These are phyloP conservation scores for Debaryomyces sp. DNA, from an alignment of 1,139 yeast species.

Conservation along the genomic window DNA sequence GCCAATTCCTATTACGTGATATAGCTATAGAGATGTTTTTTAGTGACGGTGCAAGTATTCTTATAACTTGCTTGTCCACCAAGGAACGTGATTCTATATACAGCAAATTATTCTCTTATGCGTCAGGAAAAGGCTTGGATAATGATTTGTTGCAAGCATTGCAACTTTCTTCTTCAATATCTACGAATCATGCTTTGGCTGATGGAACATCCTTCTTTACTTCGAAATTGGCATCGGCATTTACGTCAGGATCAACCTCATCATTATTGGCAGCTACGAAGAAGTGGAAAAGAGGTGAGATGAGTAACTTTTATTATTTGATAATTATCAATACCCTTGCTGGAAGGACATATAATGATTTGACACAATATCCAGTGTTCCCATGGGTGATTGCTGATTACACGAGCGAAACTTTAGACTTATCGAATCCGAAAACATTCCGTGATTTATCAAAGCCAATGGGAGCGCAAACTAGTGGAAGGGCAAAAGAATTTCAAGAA, in stretches of 20 bases:
- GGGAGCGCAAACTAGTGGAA: slow-evolving; percentile 74
- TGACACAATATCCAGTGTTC: slow-evolving; percentile 86
- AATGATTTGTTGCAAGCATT: slow-evolving; percentile 55
- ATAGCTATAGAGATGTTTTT: slow-evolving; percentile 79
- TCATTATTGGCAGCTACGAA: slow-evolving; percentile 57
- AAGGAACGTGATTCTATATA: slow-evolving; percentile 60
- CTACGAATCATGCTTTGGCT: slow-evolving; percentile 14
- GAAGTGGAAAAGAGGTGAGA: slow-evolving; percentile 73
- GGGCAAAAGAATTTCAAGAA: slow-evolving; percentile 66
- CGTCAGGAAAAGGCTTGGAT: slow-evolving; percentile 52
- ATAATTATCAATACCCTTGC: slow-evolving; percentile 81
- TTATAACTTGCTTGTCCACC: slow-evolving; percentile 57
- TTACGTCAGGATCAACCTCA: slow-evolving; percentile 24
- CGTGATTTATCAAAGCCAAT: slow-evolving; percentile 82
- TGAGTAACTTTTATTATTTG: slow-evolving; percentile 79
- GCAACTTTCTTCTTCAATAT: slow-evolving; percentile 41
- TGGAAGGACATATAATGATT: slow-evolving; percentile 83
- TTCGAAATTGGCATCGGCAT: slow-evolving; percentile 40
- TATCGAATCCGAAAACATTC: slow-evolving; percentile 58
- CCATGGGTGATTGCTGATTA: slow-evolving; percentile 91
- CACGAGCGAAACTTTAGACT: slow-evolving; percentile 63
- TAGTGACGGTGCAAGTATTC: slow-evolving; percentile 67
- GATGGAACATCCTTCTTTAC: slow-evolving; percentile 26
- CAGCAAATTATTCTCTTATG: slow-evolving; percentile 46
- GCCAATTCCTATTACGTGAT: slow-evolving; percentile 75